Evolutionary conservation across 352 stramenopile species (phyloP), one percentile per base, ranked within the genome.

Genomic region (Pythium coloratum): DNA sequence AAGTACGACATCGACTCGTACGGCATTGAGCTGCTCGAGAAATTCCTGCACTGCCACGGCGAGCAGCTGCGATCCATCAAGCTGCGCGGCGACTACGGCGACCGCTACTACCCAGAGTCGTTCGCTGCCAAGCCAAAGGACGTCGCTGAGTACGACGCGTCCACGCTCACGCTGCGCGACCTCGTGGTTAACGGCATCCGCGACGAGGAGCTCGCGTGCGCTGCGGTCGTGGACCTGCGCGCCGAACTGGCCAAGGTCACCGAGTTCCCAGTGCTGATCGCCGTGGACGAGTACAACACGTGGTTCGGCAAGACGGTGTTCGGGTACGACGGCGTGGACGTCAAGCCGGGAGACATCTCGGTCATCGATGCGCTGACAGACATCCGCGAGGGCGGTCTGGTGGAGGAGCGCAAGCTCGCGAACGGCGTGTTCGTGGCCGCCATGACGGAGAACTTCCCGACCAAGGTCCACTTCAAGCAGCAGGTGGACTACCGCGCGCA

Each of bases 1-100:
- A 96, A 95, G 70, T 95, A 92, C 66, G 87, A 96, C 73, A 91
- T 95, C 47, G 88, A 96, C 59, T 74, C 91, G 26, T 90, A 84
- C 64, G 88, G 84, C 61, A 76, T 92, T 10, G 85, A 91, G 44
- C 73, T 96, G 38, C 72, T 96, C 26, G 71, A 94, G 71, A 86
- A 92, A 44, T 89, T 96, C 33, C 66, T 94, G 59, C 75, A 90
- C 61, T 89, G 76, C 76, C 84, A 96, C 66, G 76, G 77, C 47
- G 72, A 89, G 9, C 88, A 96, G 75, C 72, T 96, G 28, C 67
- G 70, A 30, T 71, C 75, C 12, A 80, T 96, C 56, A 64, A 75
- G 36, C 62, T 95, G 28, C 82, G 84, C n/a, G 82, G 82, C 55
- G 71, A 76, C 60, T 96, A 95, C 66, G 79, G 75, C 47, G 84